These are phyloP conservation scores for Aspergillus indologenus DNA, from an alignment of 495 filamentous ascomycete species.

Conservation along the genomic window DNA sequence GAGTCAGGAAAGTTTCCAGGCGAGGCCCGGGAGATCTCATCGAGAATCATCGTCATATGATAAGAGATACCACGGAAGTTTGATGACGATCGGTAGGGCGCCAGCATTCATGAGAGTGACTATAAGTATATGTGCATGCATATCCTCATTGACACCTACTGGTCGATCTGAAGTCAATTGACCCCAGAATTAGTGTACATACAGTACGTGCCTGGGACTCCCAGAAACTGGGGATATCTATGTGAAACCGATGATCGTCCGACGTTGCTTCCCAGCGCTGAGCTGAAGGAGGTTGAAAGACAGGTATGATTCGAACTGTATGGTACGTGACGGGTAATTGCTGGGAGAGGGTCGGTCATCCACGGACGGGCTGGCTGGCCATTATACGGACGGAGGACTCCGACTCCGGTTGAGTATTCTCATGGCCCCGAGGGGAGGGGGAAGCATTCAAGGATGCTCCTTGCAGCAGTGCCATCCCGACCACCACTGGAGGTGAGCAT, in stretches of 20 bases:
- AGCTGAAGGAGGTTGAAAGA: not conserved
- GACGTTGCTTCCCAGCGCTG: conserved; percentile 4
- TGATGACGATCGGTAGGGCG: not conserved
- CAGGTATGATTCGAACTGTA: not conserved
- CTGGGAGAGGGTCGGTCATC: not conserved
- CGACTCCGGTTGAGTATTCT: not conserved
- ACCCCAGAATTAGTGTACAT: not conserved
- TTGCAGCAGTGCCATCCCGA: conserved; percentile 9
- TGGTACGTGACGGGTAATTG: not conserved
- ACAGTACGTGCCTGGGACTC: not conserved
- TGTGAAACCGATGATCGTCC: conserved; percentile 23
- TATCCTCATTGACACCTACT: not conserved
- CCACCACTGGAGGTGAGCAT: too few relatives aligned
- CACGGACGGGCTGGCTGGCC: not conserved
- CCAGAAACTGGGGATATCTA: conserved; percentile 8
- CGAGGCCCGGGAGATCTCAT: not conserved
- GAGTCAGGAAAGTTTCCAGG: not conserved
- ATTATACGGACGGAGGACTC: not conserved
- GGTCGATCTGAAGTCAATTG: not conserved
- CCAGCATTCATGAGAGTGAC: not conserved
- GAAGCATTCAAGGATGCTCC: not conserved
- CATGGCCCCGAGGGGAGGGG: not conserved
- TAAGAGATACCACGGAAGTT: conserved; percentile 4
- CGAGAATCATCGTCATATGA: conserved; percentile 15
- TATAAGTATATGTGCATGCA: too few relatives aligned